Evolutionary conservation across 495 filamentous ascomycete species (phyloP).

Genomic region (Gamarada debralockiae): DNA sequence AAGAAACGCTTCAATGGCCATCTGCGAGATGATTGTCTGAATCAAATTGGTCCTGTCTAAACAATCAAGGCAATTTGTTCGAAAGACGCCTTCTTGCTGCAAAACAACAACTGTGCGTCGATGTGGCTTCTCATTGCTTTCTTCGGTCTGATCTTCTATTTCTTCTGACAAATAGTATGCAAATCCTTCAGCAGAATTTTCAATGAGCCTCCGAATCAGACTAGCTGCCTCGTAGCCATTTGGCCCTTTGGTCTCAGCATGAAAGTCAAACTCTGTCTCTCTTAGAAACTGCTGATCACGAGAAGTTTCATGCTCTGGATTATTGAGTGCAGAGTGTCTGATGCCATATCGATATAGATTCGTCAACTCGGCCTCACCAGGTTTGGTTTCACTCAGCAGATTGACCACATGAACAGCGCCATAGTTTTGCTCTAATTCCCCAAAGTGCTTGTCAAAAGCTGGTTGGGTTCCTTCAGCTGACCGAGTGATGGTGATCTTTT

Average conservation of each 20-base stretch:
- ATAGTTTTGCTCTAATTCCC: slow-evolving; percentile 74
- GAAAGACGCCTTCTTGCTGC: slow-evolving; percentile 91
- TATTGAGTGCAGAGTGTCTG: slow-evolving; percentile 59
- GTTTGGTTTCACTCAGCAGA: slow-evolving; percentile 81
- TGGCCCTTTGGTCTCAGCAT: slow-evolving; percentile 86
- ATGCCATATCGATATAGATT: slow-evolving; percentile 74
- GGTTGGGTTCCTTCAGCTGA: slow-evolving; percentile 89
- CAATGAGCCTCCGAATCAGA: slow-evolving; percentile 69
- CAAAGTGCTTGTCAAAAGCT: slow-evolving; percentile 93
- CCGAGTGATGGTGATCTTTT: slow-evolving; percentile 89
- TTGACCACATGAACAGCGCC: slow-evolving; percentile 90
- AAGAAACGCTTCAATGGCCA: slow-evolving; percentile 66
- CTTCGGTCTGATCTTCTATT: slow-evolving; percentile 40
- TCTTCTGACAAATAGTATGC: slow-evolving; percentile 86
- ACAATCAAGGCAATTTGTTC: slow-evolving; percentile 95
- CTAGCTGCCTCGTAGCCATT: slow-evolving; percentile 84
- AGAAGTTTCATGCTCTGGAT: slow-evolving; percentile 36
- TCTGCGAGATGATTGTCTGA: slow-evolving; percentile 88
- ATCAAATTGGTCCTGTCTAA: slow-evolving; percentile 94
- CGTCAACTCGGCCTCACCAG: slow-evolving; percentile 78
- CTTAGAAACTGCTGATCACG: slow-evolving; percentile 67
- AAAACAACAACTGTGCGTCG: slow-evolving; percentile 64
- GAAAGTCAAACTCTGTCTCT: slow-evolving; percentile 88
- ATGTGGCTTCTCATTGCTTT: slow-evolving; percentile 27
- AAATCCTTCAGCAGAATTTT: slow-evolving; percentile 76